These are phyloP conservation scores for Cornus suecica DNA, from an alignment of 148 eudicot species.

Conservation along the genomic window DNA sequence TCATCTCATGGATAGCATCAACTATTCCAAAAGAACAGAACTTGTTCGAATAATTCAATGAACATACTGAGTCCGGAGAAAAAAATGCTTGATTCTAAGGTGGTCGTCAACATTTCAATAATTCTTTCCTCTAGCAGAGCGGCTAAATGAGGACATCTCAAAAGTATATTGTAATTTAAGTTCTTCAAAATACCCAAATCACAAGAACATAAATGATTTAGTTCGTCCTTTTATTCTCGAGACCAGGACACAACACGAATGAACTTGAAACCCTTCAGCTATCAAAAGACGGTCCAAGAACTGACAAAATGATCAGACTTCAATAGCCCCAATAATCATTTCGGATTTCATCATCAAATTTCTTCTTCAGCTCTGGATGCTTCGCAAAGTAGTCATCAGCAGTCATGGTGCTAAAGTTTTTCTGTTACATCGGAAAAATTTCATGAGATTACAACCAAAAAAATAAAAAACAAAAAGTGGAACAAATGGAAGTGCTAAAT, in stretches of 20 bases:
- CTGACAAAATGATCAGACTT: not conserved
- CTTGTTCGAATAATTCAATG: too few relatives aligned
- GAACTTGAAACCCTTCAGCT: not conserved
- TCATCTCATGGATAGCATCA: too few relatives aligned
- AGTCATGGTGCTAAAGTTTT: conserved; percentile 90
- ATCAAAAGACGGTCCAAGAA: not conserved
- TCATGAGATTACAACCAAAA: not conserved
- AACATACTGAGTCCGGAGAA: too few relatives aligned
- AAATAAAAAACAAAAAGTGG: not conserved
- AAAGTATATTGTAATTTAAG: not conserved
- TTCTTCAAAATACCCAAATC: not conserved
- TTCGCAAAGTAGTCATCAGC: conserved; percentile 96
- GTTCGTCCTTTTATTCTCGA: not conserved
- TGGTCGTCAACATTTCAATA: not conserved
- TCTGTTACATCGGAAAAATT: conserved; percentile 30
- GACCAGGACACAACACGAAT: not conserved
- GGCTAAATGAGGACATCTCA: not conserved
- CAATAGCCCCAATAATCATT: conserved; percentile 95
- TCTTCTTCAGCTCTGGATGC: conserved; percentile 95
- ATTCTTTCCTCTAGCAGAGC: not conserved
- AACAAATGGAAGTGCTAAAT: not conserved
- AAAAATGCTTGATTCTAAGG: not conserved
- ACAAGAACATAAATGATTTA: not conserved
- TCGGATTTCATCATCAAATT: conserved; percentile 97
- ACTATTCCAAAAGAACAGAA: too few relatives aligned